These are phyloP conservation scores for Gigaspora rosea DNA, from an alignment of 192 early-diverging fungal species.

Conservation along the genomic window DNA sequence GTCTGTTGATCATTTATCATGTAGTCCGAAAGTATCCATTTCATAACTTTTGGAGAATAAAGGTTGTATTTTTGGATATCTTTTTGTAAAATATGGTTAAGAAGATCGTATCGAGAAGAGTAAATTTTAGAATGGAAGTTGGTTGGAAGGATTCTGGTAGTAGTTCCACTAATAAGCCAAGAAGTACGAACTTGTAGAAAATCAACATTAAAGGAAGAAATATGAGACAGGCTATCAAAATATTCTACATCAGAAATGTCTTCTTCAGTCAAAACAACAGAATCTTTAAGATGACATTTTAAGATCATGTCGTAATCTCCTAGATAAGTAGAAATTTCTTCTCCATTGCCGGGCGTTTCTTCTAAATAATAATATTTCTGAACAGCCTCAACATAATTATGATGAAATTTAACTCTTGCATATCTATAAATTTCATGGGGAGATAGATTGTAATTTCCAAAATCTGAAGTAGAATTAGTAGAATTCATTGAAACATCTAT, in stretches of 20 bases:
- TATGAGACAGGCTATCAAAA: neutral
- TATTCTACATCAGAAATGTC: neutral
- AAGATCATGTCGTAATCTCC: conserved; percentile 8
- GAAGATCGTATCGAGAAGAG: neutral
- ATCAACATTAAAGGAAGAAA: neutral
- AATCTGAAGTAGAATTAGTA: neutral
- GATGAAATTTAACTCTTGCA: neutral
- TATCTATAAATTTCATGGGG: neutral
- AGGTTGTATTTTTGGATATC: neutral
- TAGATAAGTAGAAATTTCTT: neutral
- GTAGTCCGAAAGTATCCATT: neutral
- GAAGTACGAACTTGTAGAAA: conserved; percentile 3
- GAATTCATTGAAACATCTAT: neutral
- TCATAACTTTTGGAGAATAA: neutral
- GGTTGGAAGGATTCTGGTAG: neutral
- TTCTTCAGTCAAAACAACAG: neutral
- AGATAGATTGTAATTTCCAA: neutral
- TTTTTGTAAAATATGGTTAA: neutral
- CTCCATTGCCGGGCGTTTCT: neutral
- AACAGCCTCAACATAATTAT: neutral
- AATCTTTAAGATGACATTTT: neutral
- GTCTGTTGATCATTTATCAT: neutral
- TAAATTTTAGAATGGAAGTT: neutral
- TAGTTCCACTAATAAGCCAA: neutral
- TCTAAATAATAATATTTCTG: neutral